phyloP scores from a whole-genome alignment of 352 stramenopile genomes.

The Pythium aphanidermatum region DNA sequence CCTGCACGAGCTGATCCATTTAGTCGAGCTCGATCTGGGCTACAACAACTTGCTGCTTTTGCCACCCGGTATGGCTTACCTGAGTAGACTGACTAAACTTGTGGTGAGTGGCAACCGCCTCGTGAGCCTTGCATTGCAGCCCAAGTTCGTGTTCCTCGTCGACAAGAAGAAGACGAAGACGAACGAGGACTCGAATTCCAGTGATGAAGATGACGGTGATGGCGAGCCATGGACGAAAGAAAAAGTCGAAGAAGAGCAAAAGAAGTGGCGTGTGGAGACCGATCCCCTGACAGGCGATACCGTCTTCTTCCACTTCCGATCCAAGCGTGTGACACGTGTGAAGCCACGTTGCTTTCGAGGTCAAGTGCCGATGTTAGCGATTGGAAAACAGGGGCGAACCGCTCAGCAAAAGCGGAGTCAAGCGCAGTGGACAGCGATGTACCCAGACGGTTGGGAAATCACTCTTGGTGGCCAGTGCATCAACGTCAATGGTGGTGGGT shows the following conservation, averaged over 20 bases:
- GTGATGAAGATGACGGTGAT: neutral
- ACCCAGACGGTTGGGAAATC: slow-evolving; percentile 18
- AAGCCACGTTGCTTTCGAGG: slow-evolving; percentile 52
- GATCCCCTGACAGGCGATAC: slow-evolving; percentile 38
- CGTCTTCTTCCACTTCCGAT: slow-evolving; percentile 51
- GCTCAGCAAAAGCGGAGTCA: slow-evolving; percentile 10
- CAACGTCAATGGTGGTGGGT: neutral
- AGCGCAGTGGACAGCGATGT: slow-evolving; percentile 9
- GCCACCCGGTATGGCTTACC: slow-evolving; percentile 36
- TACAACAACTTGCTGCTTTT: slow-evolving; percentile 61
- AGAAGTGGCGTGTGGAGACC: slow-evolving; percentile 46
- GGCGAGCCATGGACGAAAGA: slow-evolving; percentile 1
- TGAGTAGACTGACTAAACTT: slow-evolving; percentile 41
- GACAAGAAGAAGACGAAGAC: neutral
- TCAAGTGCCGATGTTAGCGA: slow-evolving; percentile 32
- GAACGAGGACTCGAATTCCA: neutral
- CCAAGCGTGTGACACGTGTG: slow-evolving; percentile 42
- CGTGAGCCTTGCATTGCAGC: slow-evolving; percentile 52
- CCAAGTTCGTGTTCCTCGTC: slow-evolving; percentile 17
- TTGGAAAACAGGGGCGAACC: slow-evolving; percentile 6
- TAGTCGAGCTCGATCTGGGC: slow-evolving; percentile 51
- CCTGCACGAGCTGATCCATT: slow-evolving; percentile 34
- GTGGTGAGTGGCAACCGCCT: slow-evolving; percentile 47
- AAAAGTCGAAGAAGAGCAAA: slow-evolving; percentile 26
- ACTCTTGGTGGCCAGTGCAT: slow-evolving; percentile 12